These are phyloP conservation scores for Fusarium sp. DNA, from an alignment of 2,329 filamentous ascomycete genomes.

Conservation along the genomic window DNA sequence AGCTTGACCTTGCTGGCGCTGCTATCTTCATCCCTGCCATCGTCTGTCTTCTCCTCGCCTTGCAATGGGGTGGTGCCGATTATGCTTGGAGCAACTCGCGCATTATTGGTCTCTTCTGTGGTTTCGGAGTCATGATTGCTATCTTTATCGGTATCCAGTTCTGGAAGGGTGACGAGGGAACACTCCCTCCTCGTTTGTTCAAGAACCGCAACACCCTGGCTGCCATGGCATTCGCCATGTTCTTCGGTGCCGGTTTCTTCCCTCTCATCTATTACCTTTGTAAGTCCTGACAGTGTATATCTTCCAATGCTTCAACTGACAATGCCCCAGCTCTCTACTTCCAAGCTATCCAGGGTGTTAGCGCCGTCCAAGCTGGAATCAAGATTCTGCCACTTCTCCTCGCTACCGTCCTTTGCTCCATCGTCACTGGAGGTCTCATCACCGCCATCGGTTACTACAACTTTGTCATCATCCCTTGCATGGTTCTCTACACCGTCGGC, in stretches of 20 bases:
- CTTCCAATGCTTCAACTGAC: conserved; percentile 18
- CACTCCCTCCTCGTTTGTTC: conserved; percentile 60
- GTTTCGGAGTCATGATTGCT: conserved; percentile 58
- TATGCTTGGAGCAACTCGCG: conserved; percentile 62
- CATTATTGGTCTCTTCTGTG: conserved; percentile 64
- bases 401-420: conserved; percentile 61
- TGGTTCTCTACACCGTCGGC: conserved; percentile 59
- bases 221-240: conserved; percentile 59
- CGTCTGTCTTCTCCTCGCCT: conserved; percentile 64
- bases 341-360: conserved; percentile 64
- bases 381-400: conserved; percentile 66
- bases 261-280: conserved; percentile 65
- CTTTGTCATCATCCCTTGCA: conserved; percentile 55
- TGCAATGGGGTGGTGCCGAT: conserved; percentile 67
- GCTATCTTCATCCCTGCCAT: conserved; percentile 64
- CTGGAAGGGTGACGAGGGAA: conserved; percentile 57
- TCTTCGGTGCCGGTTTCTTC: conserved; percentile 65
- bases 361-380: conserved; percentile 65
- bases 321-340: conserved; percentile 59
- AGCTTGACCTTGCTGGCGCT: conserved; percentile 63
- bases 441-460: conserved; percentile 58
- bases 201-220: conserved; percentile 56
- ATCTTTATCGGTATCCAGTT: conserved; percentile 62
- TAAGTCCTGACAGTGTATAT: conserved; percentile 45
- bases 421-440: conserved; percentile 58